These are phyloP conservation scores for Scedosporium minutisporum DNA, from an alignment of 2,329 filamentous ascomycete species.

Conservation along the genomic window DNA sequence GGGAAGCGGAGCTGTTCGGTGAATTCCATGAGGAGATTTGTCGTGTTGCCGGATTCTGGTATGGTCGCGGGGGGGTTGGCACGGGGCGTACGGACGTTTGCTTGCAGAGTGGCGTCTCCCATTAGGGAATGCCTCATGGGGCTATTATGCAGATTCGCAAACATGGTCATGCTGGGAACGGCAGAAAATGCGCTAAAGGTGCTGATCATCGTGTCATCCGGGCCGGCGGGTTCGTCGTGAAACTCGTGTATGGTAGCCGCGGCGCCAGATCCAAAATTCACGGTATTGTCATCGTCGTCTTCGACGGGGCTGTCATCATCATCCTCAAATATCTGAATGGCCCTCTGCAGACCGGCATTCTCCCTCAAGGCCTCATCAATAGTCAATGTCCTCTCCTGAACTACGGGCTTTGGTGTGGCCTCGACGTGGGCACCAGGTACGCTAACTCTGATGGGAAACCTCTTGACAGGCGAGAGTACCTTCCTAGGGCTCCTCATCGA, in stretches of 20 bases:
- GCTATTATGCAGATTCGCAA: conserved; percentile 62
- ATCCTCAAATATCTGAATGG: conserved; percentile 56
- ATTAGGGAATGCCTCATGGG: conserved; percentile 41
- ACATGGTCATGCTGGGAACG: conserved; percentile 76
- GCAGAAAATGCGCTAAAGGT: conserved; percentile 84
- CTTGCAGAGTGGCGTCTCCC: conserved; percentile 29
- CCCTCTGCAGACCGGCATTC: conserved; percentile 46
- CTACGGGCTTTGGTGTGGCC: conserved; percentile 6
- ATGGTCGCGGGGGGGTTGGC: conserved; percentile 18
- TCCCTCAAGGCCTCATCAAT: conserved; percentile 44
- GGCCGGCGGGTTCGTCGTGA: conserved; percentile 33
- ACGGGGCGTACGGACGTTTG: conserved; percentile 24
- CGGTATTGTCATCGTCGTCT: conserved; percentile 16
- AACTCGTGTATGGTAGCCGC: conserved; percentile 16
- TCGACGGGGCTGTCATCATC: conserved; percentile 20
- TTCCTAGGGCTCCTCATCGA: conserved; percentile 35
- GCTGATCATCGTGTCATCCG: conserved; percentile 68
- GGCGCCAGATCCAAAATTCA: conserved; percentile 19
- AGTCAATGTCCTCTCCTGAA: conserved; percentile 29
- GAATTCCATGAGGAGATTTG: conserved; percentile 78
- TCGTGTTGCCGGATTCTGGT: conserved; percentile 48
- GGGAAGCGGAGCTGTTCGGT: conserved; percentile 58
- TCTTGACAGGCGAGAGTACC: conserved; percentile 38
- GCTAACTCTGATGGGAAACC: conserved; percentile 52
- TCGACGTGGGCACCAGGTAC: conserved; percentile 10